Base-by-base conservation (phyloP, 306 rosid genomes). In the apple (Malus domestica) region DNA sequence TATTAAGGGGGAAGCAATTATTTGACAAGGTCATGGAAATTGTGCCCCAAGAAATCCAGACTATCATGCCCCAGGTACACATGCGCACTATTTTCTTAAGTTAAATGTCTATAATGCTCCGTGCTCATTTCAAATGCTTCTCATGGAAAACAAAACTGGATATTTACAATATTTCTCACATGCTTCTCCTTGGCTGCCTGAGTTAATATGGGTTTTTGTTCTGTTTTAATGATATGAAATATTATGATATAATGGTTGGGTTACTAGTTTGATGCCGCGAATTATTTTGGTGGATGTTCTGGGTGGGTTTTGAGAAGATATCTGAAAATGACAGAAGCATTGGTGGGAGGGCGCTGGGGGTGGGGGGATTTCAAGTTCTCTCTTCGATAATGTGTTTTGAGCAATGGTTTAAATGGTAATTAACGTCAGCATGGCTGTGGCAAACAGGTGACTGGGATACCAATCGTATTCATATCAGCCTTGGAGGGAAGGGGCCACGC, bases 31-130 rank as follows among this genome's bases (percentile, higher is more conserved):
- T 95, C 66, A 69, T 92, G 91, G 97, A 92, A 82, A 85, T 83
- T 80, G 97, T 92, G 80, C 90, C 93, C 42, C 80, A 80, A 78
- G 97, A 95, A 90, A 92, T 95, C 80, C 98, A 95, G 81, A 85
- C 92, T 27, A 62, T 88, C 51, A 82, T 95, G 85, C 97, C 97
- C 75, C 98, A 95, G 97, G 97, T 93, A 49, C 77, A 82, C 59
- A 55, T 25, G 38, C 58, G 30, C 62, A 71, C 19, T 14, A 55
- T 64, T 54, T 19, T 64, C 38, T 57, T 44, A n/a, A 20, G 25
- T 3, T 25, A 44, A 49, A 54, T 33, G 19, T 67, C 29, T 22
- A 18, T 22, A 64, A 64, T 64, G 68, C 45, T 64, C 45, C 22
- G 1, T 64, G 23, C 44, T 32, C 14, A n/a, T 64, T 29, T 30